Evolutionary conservation across 176 grass and related monocot species (phyloP), one percentile per base, ranked within the genome.

Genomic region (Musa troglodytarum): DNA sequence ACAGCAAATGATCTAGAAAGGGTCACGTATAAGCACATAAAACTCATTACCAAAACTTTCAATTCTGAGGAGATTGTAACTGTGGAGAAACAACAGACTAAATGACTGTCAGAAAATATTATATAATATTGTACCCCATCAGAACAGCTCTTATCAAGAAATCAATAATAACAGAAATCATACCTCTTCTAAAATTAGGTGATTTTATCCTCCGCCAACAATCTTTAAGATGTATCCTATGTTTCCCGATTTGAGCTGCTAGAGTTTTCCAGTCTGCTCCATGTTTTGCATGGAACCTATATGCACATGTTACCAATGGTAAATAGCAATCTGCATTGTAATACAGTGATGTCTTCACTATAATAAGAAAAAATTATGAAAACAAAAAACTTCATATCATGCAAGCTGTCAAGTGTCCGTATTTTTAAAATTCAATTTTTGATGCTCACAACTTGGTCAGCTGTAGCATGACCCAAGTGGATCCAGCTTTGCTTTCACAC

Each of bases 211-310:
- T 83, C 75, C 93, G 85, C 85, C 87, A 97, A 77, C 77, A 53
- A 85, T 97, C 93, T 88, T 97, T 97, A 71, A 97, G 74, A 79
- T 87, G 86, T 11, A 82, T 50, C 13, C 67, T 14, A 49, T 80
- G 83, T 79, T 81, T 92, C 9, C 73, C 75, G 87, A 90, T 69
- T 74, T 88, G n/a, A 3, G 2, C 21, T 76, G 87, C 90, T 73
- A 93, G 74, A 71, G 2, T 74, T 78, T 59, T 83, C 90, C 87
- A 97, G 4, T 72, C 9, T 1, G 61, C 53, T 56, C 93, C 90
- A 53, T 93, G 73, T 9, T 2, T 54, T 77, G 82, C 50, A 14
- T 88, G 78, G 83, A 82, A 92, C 12, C 92, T 97, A 77, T 59
- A 73, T 12, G 65, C 24, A 54, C 7, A 52, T 65, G 59, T 51